Conservation (phyloP, 495 filamentous ascomycete species). For the Aspergillus asperescens region DNA sequence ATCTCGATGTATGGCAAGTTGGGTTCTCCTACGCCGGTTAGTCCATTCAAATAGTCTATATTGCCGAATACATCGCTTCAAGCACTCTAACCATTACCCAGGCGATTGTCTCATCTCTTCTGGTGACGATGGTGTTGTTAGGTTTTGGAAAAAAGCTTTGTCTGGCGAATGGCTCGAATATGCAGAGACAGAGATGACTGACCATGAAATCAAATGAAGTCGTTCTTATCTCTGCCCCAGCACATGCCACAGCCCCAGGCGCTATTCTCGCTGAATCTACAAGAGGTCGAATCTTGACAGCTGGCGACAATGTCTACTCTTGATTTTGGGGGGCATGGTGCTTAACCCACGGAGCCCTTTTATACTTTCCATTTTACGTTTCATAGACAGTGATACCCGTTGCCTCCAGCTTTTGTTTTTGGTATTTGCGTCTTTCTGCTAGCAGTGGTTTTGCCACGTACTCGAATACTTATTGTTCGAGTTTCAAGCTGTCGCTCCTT, state of each 20-base stretch:
- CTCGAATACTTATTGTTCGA: background rate
- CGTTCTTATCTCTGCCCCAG: background rate
- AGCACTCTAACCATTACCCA: slow-evolving; percentile 14
- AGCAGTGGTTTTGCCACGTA: background rate
- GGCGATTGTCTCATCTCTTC: slow-evolving; percentile 47
- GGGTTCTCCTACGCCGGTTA: slow-evolving; percentile 45
- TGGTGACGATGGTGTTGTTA: slow-evolving; percentile 45
- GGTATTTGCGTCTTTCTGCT: background rate
- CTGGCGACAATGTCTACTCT: background rate
- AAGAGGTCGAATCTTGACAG: background rate
- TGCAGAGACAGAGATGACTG: slow-evolving; percentile 44
- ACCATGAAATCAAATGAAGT: slow-evolving; percentile 19
- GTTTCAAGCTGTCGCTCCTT: background rate
- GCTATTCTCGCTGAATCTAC: background rate
- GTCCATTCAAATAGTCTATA: slow-evolving; percentile 5
- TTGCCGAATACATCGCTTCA: background rate
- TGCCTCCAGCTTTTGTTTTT: slow-evolving; percentile 1
- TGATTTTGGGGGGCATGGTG: background rate
- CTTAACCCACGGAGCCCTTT: background rate
- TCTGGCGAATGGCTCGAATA: slow-evolving; percentile 48
- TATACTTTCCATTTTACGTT: slow-evolving; percentile 6
- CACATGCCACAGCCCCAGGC: background rate
- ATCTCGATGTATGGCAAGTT: slow-evolving; percentile 48
- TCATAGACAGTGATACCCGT: slow-evolving; percentile 24
- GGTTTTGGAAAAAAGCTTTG: slow-evolving; percentile 48